Conservation (phyloP, 371 early-diverging fungal genomes). For the Mortierella sp. region DNA sequence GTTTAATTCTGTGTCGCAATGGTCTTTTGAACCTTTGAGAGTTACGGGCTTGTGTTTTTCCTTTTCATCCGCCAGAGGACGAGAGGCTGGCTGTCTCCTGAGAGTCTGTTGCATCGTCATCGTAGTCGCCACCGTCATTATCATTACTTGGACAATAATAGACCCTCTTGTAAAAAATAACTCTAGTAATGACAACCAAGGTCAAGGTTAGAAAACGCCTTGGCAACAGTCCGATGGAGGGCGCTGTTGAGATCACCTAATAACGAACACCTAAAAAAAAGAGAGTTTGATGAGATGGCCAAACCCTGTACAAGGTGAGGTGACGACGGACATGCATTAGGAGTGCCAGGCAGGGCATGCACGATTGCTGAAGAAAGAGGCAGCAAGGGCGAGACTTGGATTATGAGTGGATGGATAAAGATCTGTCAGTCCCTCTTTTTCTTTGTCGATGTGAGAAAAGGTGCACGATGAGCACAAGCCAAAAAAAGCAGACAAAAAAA, state of each 20-base stretch:
- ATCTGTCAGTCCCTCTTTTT: background rate
- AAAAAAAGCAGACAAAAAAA: background rate
- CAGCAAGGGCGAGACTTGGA: slow-evolving; percentile 10
- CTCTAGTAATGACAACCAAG: background rate
- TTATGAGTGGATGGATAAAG: slow-evolving; percentile 6
- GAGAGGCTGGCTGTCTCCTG: background rate
- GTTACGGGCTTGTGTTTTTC: background rate
- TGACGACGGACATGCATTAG: background rate
- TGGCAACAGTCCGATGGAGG: background rate
- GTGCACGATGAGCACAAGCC: background rate
- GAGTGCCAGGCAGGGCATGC: background rate
- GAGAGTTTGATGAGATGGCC: background rate
- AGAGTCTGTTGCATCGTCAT: background rate
- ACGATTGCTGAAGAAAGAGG: background rate
- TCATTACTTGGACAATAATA: background rate
- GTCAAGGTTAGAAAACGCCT: background rate
- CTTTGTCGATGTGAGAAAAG: background rate
- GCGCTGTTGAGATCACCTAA: background rate
- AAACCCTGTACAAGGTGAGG: background rate
- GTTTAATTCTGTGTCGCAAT: background rate
- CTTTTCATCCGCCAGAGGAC: background rate
- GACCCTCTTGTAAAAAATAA: background rate
- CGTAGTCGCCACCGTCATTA: background rate
- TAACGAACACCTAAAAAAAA: background rate
- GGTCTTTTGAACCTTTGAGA: background rate